Evolutionary conservation across 2,329 filamentous ascomycete species (phyloP).

Genomic region (Fusarium sp.): DNA sequence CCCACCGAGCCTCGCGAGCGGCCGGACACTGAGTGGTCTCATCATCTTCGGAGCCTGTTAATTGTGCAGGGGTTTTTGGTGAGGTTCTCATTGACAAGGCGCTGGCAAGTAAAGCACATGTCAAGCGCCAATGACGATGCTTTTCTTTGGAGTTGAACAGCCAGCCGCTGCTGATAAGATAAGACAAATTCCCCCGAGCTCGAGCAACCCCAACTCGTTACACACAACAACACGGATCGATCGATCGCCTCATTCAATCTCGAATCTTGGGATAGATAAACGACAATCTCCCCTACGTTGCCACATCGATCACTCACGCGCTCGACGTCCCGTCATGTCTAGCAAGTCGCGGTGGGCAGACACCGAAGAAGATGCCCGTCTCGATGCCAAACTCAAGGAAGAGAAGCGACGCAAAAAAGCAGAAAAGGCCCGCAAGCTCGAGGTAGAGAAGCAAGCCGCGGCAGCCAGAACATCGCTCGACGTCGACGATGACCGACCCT

Average conservation of each 20-base stretch:
- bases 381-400: conserved; percentile 82
- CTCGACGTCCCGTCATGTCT: conserved; percentile 61
- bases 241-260: not conserved
- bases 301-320: not conserved
- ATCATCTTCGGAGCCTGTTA: conserved; percentile 29
- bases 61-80: not conserved
- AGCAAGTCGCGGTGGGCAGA: conserved; percentile 89
- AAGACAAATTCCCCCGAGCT: conserved; percentile 29
- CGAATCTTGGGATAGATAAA: not conserved
- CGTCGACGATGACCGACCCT: conserved; percentile 57
- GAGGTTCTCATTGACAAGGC: conserved; percentile 5
- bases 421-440: conserved; percentile 79
- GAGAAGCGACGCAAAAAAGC: conserved; percentile 87
- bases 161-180: conserved; percentile 39
- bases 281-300: not conserved
- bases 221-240: conserved; percentile 11
- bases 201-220: not conserved
- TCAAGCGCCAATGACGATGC: conserved; percentile 33
- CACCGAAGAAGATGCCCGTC: conserved; percentile 82
- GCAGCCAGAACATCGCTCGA: conserved; percentile 31
- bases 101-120: conserved; percentile 1
- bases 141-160: conserved; percentile 22
- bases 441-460: conserved; percentile 57
- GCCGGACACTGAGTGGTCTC: conserved; percentile 25
- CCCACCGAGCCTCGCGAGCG: conserved; percentile 19